Percentiles rank a stretch among this genome's conserved stretches.
Evolutionary conservation across 768 basidiomycete genomes (phyloP).

Genomic region (Rhodotorula toruloides): DNA sequence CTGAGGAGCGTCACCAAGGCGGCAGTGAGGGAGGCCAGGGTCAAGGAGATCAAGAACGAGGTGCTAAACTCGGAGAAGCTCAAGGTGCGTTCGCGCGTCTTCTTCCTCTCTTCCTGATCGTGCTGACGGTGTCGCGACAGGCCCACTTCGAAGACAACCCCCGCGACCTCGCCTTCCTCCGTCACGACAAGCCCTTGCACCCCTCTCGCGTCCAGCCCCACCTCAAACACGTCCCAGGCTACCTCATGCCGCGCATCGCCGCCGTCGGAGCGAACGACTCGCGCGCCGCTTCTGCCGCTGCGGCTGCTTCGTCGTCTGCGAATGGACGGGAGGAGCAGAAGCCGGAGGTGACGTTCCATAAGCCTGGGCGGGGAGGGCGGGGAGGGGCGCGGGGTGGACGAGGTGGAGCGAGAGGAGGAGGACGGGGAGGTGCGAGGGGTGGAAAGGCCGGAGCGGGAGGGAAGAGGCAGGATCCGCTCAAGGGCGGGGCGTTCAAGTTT

Average conservation of each 20-base stretch:
- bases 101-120: neutral
- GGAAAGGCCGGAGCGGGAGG: constrained; percentile 8
- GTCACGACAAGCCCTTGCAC: constrained; percentile 90
- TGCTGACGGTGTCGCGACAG: constrained; percentile 49
- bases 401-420: constrained; percentile 7
- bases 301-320: neutral
- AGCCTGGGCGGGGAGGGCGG: constrained; percentile 12
- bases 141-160: constrained; percentile 98
- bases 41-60: constrained; percentile 89
- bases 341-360: constrained; percentile 31
- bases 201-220: constrained; percentile 84
- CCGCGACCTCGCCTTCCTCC: constrained; percentile 79
- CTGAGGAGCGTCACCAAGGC: constrained; percentile 78
- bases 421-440: neutral
- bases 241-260: constrained; percentile 77
- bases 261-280: constrained; percentile 50
- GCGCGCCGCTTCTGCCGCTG: constrained; percentile 12
- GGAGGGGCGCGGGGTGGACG: neutral
- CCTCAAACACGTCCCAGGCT: constrained; percentile 92
- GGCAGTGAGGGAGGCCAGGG: constrained; percentile 78
- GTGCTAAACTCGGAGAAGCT: constrained; percentile 93
- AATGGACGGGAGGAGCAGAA: neutral
- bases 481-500: constrained; percentile 35
- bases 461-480: constrained; percentile 36
- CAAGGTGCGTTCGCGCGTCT: constrained; percentile 58